A percentile compares a stretch with the other conserved stretches of the same genome.
phyloP scores from a whole-genome alignment of 2,329 filamentous ascomycete species.

The Penicillium sp. region DNA sequence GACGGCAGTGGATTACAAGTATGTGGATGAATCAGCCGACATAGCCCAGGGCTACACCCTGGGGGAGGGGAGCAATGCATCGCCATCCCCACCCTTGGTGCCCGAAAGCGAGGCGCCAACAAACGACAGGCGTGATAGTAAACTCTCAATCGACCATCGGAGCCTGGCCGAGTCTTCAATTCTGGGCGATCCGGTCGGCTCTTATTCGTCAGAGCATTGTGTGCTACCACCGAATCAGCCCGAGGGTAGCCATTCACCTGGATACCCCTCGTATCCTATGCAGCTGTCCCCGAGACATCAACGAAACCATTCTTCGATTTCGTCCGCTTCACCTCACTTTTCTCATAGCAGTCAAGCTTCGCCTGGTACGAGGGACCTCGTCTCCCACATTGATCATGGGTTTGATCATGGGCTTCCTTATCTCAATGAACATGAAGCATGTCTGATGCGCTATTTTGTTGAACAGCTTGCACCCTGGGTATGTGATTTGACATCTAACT shows the following conservation, averaged over 20 bases:
- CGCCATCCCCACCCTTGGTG: slow-evolving; percentile 1
- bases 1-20: slow-evolving; percentile 17
- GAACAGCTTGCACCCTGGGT: slow-evolving; percentile 26
- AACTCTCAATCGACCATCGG: slow-evolving; percentile 11
- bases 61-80: slow-evolving; percentile 5
- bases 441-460: slow-evolving; percentile 23
- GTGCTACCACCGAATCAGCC: slow-evolving; percentile 1
- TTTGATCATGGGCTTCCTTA: slow-evolving; percentile 6
- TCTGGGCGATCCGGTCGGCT: slow-evolving; percentile 3
- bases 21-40: slow-evolving; percentile 30
- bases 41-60: slow-evolving; percentile 19
- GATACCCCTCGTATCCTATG: slow-evolving; percentile 9
- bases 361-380: not conserved
- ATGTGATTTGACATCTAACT: not conserved
- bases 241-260: not conserved
- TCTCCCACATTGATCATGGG: not conserved
- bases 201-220: slow-evolving; percentile 7
- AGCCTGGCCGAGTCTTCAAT: slow-evolving; percentile 3
- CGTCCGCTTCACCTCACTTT: slow-evolving; percentile 12
- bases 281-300: slow-evolving; percentile 11
- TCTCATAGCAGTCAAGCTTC: slow-evolving; percentile 14
- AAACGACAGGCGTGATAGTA: slow-evolving; percentile 5
- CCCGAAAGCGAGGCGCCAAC: not conserved
- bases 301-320: slow-evolving; percentile 6
- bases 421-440: slow-evolving; percentile 20